Conservation (phyloP, 208 protist species). For the Leishmania braziliensis region DNA sequence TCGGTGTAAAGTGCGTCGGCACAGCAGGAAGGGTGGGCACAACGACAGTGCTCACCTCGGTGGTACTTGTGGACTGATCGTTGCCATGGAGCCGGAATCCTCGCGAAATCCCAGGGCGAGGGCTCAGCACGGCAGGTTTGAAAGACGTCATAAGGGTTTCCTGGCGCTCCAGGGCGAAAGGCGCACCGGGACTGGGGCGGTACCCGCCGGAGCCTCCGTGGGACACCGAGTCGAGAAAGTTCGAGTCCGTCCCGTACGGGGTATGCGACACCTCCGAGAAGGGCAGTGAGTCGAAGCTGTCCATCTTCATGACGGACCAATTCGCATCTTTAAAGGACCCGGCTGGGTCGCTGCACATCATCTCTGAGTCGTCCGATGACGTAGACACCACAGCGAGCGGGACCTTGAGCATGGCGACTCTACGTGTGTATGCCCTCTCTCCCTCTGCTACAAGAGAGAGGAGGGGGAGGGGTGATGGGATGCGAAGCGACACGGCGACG, state of each 20-base stretch:
- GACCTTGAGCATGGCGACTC: constrained; percentile 18
- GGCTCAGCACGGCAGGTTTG: not conserved
- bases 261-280: constrained; percentile 55
- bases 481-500: not conserved
- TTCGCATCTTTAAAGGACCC: constrained; percentile 9
- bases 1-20: constrained; percentile 2
- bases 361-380: constrained; percentile 19
- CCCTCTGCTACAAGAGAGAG: not conserved
- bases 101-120: not conserved
- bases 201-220: not conserved
- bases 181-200: not conserved
- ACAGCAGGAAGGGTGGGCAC: not conserved
- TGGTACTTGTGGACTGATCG: not conserved
- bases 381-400: constrained; percentile 15
- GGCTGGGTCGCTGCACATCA: constrained; percentile 6
- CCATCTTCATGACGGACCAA: constrained; percentile 36
- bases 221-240: constrained; percentile 31
- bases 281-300: constrained; percentile 38
- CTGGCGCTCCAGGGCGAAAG: not conserved
- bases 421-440: not conserved
- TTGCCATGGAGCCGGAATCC: not conserved
- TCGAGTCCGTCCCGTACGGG: constrained; percentile 36
- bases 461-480: not conserved
- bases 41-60: constrained; percentile 3
- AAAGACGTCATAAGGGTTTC: constrained; percentile 2